Conservation (phyloP, 2,329 filamentous ascomycete species). For the Cercospora nicotianae region DNA sequence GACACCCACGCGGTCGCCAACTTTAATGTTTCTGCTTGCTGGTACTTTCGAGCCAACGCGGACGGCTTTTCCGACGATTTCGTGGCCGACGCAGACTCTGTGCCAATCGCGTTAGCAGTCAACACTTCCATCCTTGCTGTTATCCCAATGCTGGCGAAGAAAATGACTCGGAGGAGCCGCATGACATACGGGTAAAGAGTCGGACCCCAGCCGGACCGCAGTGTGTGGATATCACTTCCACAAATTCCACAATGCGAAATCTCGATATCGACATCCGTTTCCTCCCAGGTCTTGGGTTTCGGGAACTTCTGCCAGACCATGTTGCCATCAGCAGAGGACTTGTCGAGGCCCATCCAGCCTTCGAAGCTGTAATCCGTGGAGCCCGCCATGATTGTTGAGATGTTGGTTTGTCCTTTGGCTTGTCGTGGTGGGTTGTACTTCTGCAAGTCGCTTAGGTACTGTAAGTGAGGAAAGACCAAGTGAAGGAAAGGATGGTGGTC, state of each 20-base stretch:
- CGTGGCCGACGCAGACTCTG: constrained; percentile 38
- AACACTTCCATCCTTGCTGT: too few relatives aligned
- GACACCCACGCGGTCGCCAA: constrained; percentile 50
- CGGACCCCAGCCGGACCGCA: constrained; percentile 45
- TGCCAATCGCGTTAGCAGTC: background rate
- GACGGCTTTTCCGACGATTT: constrained; percentile 39
- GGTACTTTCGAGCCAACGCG: constrained; percentile 35
- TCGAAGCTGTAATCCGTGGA: constrained; percentile 52
- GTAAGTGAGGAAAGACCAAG: too few relatives aligned
- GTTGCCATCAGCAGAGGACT: constrained; percentile 52
- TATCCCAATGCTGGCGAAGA: too few relatives aligned
- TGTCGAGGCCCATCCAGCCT: constrained; percentile 58
- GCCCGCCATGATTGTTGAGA: background rate
- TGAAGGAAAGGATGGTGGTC: too few relatives aligned
- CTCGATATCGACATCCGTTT: constrained; percentile 44
- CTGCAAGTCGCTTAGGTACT: too few relatives aligned
- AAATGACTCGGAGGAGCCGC: too few relatives aligned
- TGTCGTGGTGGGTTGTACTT: background rate
- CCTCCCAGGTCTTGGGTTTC: constrained; percentile 41
- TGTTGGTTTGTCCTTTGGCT: background rate
- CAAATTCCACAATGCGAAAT: constrained; percentile 45
- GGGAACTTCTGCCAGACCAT: constrained; percentile 54
- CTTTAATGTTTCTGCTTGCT: constrained; percentile 36
- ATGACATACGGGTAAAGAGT: constrained; percentile 43
- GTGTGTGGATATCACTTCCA: constrained; percentile 37